Percentiles rank a stretch among this genome's conserved stretches.
Evolutionary conservation across 352 stramenopile genomes (phyloP).

Genomic region (Stramenopiles sp.): DNA sequence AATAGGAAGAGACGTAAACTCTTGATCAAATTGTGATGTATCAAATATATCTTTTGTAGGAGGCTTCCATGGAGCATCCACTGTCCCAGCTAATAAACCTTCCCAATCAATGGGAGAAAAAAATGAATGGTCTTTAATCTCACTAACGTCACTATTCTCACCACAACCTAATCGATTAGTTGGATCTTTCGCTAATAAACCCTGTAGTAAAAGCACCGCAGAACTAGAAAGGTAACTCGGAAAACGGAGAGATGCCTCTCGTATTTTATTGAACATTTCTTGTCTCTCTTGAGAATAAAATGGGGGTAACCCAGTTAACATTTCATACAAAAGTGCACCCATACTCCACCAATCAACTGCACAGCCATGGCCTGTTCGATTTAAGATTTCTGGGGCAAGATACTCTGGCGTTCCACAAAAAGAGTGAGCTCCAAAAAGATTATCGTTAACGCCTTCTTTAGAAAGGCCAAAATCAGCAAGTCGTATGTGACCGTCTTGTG

Average conservation of each 20-base stretch:
- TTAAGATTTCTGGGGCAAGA: constrained; percentile 31
- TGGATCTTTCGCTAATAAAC: constrained; percentile 28
- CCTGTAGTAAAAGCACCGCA: constrained; percentile 22
- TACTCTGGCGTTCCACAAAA: constrained; percentile 52
- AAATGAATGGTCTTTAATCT: constrained; percentile 39
- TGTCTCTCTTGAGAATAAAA: constrained; percentile 81
- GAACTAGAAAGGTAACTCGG: constrained; percentile 22
- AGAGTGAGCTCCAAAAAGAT: constrained; percentile 27
- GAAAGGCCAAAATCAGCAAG: constrained; percentile 62
- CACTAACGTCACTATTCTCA: constrained; percentile 18
- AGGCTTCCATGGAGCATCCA: constrained; percentile 1
- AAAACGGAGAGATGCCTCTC: constrained; percentile 56
- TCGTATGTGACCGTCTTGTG: constrained; percentile 35
- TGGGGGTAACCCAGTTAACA: constrained; percentile 74
- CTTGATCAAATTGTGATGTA: constrained; percentile 11
- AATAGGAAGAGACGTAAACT: constrained; percentile 11
- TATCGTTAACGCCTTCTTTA: constrained; percentile 36
- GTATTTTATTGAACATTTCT: constrained; percentile 68
- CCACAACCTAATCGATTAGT: constrained; percentile 24
- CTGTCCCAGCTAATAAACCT: not conserved
- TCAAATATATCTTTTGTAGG: not conserved
- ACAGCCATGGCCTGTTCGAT: constrained; percentile 18
- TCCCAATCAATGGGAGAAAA: constrained; percentile 55
- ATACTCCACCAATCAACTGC: constrained; percentile 83
- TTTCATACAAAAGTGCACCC: constrained; percentile 83